Conservation (phyloP, 2,329 filamentous ascomycete genomes). For the Triangularia setosa region DNA sequence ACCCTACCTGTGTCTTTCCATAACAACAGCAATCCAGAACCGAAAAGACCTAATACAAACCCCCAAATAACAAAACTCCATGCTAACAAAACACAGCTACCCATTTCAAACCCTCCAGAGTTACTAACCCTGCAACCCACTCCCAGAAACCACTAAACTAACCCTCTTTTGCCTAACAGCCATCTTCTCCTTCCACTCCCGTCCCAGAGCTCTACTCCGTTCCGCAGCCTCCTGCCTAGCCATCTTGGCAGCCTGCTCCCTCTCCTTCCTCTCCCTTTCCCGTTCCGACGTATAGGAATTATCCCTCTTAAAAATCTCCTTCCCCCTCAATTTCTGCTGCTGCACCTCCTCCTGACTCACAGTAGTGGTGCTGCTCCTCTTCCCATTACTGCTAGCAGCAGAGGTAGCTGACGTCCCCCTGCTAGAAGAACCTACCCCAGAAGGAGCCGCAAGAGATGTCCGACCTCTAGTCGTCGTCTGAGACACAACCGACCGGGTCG, state of each 20-base stretch:
- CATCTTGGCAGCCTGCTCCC: constrained; percentile 50
- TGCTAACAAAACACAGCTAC: not conserved
- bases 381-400: constrained; percentile 40
- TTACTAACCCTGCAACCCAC: not conserved
- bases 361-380: constrained; percentile 36
- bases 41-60: not conserved
- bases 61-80: not conserved
- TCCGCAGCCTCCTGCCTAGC: constrained; percentile 60
- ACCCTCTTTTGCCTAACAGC: constrained; percentile 11
- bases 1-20: not conserved
- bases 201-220: constrained; percentile 53
- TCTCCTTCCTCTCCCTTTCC: constrained; percentile 50
- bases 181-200: constrained; percentile 61
- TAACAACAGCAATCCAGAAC: not conserved
- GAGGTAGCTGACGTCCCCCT: constrained; percentile 45
- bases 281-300: constrained; percentile 44
- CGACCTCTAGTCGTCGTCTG: not conserved
- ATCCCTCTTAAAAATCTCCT: constrained; percentile 52
- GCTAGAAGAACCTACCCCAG: constrained; percentile 24
- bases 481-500: not conserved
- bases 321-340: constrained; percentile 50
- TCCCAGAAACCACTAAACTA: not conserved
- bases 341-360: constrained; percentile 26
- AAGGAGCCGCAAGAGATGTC: constrained; percentile 22
- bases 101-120: not conserved